Conservation (phyloP, 163 green algal genomes). For the Scenedesmus sp. region DNA sequence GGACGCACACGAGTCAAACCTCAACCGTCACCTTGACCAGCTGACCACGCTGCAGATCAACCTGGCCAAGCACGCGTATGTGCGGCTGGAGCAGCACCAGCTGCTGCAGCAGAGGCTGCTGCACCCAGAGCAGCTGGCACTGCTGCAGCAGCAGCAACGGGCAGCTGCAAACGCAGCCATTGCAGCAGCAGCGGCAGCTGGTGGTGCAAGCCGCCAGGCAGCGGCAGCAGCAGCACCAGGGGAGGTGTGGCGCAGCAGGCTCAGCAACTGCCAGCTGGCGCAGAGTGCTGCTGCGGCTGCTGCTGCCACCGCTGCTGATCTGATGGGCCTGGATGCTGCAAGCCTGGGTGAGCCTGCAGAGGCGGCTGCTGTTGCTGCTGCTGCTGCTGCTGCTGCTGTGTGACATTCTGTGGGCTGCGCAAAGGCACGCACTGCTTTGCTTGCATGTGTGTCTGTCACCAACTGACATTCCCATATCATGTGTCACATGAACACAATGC, state of each 20-base stretch:
- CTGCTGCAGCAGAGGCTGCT: slow-evolving; percentile 9
- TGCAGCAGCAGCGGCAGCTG: background rate
- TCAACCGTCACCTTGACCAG: slow-evolving; percentile 30
- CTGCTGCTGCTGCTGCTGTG: no score
- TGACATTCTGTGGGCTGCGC: no score
- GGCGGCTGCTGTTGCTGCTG: no score
- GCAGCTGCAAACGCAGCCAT: background rate
- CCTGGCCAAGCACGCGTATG: slow-evolving; percentile 31
- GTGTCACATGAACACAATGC: no score
- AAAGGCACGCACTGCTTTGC: no score
- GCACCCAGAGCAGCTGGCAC: background rate
- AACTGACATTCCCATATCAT: no score
- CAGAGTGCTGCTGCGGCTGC: background rate
- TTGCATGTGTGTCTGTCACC: no score
- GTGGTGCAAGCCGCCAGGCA: background rate
- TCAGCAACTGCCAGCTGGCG: background rate
- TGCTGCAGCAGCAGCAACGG: background rate
- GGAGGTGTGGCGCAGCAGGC: background rate
- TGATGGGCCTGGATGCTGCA: background rate
- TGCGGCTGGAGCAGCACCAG: slow-evolving; percentile 8
- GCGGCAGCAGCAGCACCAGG: background rate
- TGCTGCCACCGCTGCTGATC: background rate
- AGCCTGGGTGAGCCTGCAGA: background rate
- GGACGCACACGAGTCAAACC: slow-evolving; percentile 40
- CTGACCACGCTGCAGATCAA: slow-evolving; percentile 24